Evolutionary conservation across 768 basidiomycete species (phyloP).

Genomic region (Phaeotremella fagi): DNA sequence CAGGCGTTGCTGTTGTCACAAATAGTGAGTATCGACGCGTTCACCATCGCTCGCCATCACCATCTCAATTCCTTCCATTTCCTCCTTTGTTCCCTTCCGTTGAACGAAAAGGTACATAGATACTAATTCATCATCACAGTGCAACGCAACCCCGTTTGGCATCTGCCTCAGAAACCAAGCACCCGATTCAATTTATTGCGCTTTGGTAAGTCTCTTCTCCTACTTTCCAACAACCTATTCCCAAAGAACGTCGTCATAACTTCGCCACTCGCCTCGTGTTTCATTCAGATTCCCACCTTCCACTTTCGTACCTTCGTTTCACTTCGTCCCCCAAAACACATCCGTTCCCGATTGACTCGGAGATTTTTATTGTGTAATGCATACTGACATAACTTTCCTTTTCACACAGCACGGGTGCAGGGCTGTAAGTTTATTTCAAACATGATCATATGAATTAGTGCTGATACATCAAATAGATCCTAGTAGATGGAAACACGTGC

Average conservation of each 20-base stretch:
- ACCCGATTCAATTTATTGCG: slow-evolving; percentile 10
- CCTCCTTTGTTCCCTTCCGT: neutral
- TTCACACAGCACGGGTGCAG: slow-evolving; percentile 10
- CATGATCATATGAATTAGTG: neutral
- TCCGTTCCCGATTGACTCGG: too few species aligned
- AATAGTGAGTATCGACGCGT: neutral
- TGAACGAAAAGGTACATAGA: too few species aligned
- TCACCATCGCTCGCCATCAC: neutral
- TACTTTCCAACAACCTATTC: neutral
- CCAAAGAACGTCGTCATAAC: too few species aligned
- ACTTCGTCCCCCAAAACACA: too few species aligned
- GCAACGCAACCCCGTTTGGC: slow-evolving; percentile 15
- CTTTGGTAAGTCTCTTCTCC: slow-evolving; percentile 4
- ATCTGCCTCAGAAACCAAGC: slow-evolving; percentile 9
- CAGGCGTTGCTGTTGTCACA: neutral
- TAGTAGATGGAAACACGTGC: slow-evolving; percentile 13
- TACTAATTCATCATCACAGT: slow-evolving; percentile 3
- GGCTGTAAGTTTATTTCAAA: neutral
- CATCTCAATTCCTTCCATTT: neutral
- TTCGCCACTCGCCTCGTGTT: neutral
- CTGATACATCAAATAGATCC: slow-evolving; percentile 1
- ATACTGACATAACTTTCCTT: slow-evolving; percentile 4
- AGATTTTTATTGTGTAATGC: too few species aligned
- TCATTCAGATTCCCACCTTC: neutral
- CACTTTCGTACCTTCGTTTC: neutral